phyloP scores from a whole-genome alignment of 202 grass and related monocot species.

The Bolboschoenoplectus hybrid region DNA sequence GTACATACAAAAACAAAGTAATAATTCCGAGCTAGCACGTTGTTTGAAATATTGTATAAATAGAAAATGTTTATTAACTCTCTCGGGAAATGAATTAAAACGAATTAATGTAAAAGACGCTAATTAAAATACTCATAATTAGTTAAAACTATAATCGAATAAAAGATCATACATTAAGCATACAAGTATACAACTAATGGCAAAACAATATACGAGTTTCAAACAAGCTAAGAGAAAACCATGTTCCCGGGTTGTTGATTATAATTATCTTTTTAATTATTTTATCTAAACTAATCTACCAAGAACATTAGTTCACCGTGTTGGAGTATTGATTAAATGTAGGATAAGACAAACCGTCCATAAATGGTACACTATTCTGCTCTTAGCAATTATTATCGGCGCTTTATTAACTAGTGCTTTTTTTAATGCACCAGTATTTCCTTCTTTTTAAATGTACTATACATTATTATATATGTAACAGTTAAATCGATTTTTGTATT shows the following conservation, averaged over 20 bases:
- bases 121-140: not conserved
- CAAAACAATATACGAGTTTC: not conserved
- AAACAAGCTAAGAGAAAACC: constrained; percentile 1
- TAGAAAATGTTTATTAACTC: too few relatives aligned
- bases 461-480: too few relatives aligned
- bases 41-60: too few relatives aligned
- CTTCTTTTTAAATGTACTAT: too few relatives aligned
- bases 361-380: not conserved
- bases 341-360: constrained; percentile 37
- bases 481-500: too few relatives aligned
- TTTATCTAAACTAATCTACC: not conserved
- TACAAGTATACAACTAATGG: not conserved
- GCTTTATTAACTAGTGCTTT: too few relatives aligned
- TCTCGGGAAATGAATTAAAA: too few relatives aligned
- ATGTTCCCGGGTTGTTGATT: not conserved
- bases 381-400: not conserved
- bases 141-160: not conserved
- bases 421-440: too few relatives aligned
- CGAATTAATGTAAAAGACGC: too few relatives aligned
- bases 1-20: too few relatives aligned
- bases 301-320: constrained; percentile 28
- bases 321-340: constrained; percentile 22
- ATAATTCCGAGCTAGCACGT: too few relatives aligned
- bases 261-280: not conserved
- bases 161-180: not conserved